A percentile compares a stretch with the other conserved stretches of the same genome.
Conservation (phyloP, 306 rosid genomes). For the Cicer yamashitae region DNA sequence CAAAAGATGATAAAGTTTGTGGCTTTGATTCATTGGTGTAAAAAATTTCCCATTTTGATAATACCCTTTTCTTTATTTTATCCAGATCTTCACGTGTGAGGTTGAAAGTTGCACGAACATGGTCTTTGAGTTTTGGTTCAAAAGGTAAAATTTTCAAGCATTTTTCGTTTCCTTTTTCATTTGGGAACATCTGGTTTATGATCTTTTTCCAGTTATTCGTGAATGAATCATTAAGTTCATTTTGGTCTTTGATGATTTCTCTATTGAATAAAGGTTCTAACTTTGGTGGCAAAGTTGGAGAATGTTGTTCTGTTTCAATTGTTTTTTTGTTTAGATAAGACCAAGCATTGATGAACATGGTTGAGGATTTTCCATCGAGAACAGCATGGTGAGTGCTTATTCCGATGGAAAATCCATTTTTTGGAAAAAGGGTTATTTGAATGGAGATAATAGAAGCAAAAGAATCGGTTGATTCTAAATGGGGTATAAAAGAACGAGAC, state of each 20-base stretch:
- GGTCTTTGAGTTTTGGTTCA: slow-evolving; percentile 12
- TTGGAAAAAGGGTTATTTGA: slow-evolving; percentile 62
- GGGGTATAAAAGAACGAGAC: slow-evolving; percentile 55
- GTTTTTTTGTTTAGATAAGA: slow-evolving; percentile 40
- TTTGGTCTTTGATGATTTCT: slow-evolving; percentile 42
- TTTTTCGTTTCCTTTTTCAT: neutral
- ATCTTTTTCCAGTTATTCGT: neutral
- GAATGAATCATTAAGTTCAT: neutral
- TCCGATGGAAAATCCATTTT: slow-evolving; percentile 58
- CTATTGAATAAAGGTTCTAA: slow-evolving; percentile 55
- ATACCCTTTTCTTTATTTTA: slow-evolving; percentile 35
- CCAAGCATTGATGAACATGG: slow-evolving; percentile 64
- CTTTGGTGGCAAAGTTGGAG: slow-evolving; percentile 26
- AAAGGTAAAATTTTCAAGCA: slow-evolving; percentile 36
- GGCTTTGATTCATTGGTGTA: neutral
- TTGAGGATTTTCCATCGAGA: slow-evolving; percentile 59
- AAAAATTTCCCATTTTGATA: slow-evolving; percentile 37
- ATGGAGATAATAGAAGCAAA: slow-evolving; percentile 49
- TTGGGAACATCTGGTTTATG: neutral
- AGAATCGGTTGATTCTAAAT: slow-evolving; percentile 40
- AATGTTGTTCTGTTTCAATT: neutral
- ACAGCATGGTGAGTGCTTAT: slow-evolving; percentile 55
- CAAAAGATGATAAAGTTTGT: slow-evolving; percentile 45
- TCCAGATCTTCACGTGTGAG: slow-evolving; percentile 45
- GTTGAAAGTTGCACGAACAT: slow-evolving; percentile 51